Evolutionary conservation across 257 asterid species (phyloP), one percentile per base, ranked within the genome.

Genomic region (Verbena officinalis): DNA sequence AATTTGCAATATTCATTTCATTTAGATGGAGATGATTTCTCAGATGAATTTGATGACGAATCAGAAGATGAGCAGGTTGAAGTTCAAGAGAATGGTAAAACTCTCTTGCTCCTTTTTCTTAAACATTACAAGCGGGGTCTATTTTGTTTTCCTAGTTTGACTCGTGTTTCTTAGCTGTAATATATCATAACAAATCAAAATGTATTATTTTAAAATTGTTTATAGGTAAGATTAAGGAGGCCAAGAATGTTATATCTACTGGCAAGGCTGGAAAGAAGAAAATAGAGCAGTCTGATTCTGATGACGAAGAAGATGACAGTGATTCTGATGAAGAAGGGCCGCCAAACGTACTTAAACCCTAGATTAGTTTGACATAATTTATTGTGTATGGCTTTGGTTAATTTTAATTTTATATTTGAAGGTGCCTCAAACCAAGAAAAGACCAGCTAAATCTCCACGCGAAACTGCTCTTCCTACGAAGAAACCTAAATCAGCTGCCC

Each of bases 401-500:
- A 66, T 45, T 6, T 51, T 36, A 1, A 9, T 54, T n/a, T 5
- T n/a, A 7, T 7, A 36, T 36, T 27, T 36, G 40, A 60, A 68
- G 70, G 21, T 24, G 17, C 61, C 58, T 51, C 66, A 50, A n/a
- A 19, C 72, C 23, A 86, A 80, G 84, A 88, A 88, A 64, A 80
- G 90, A 44, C 73, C 78, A 21, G 74, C 86, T 58, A 68, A 60
- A 59, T 2, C 82, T 64, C 76, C 63, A 1, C 65, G 63, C 40
- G 68, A 39, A 51, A 33, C 74, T 27, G 73, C 77, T 10, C 62
- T 43, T 50, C 44, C 75, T 10, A 61, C 74, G 36, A 88, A 88
- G 82, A 88, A 86, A 65, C 75, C 83, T 20, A 88, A 83, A 63
- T 0, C 70, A 20, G 54, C 78, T 55, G 56, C 86, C n/a, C 82